phyloP scores from a whole-genome alignment of 1,284 basidiomycete genomes.

The Puccinia coronata region DNA sequence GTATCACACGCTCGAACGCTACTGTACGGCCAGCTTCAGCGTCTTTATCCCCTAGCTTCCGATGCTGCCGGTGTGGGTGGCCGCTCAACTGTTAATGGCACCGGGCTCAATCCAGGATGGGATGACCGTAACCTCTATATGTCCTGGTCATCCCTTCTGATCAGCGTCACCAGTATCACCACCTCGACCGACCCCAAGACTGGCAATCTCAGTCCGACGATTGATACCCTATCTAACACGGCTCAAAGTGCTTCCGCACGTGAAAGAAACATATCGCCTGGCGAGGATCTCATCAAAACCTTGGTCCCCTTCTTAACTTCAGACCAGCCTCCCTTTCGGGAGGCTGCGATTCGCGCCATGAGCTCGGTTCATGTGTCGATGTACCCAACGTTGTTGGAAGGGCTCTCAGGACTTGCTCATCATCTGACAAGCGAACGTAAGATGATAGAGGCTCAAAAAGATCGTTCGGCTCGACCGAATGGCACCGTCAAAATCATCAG shows the following conservation, averaged over 20 bases:
- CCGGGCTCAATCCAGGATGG: slow-evolving; percentile 43
- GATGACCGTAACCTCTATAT: slow-evolving; percentile 46
- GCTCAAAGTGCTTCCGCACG: slow-evolving; percentile 22
- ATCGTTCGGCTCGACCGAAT: slow-evolving; percentile 39
- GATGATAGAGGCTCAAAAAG: slow-evolving; percentile 50
- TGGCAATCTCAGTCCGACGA: slow-evolving; percentile 35
- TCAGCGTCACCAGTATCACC: slow-evolving; percentile 49
- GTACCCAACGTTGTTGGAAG: slow-evolving; percentile 43
- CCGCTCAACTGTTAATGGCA: slow-evolving; percentile 31
- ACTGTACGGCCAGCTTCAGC: slow-evolving; percentile 48
- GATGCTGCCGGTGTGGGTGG: slow-evolving; percentile 46
- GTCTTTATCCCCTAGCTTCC: slow-evolving; percentile 48
- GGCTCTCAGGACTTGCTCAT: slow-evolving; percentile 48
- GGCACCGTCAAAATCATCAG: slow-evolving; percentile 39
- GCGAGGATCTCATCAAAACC: slow-evolving; percentile 47
- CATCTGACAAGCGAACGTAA: slow-evolving; percentile 49
- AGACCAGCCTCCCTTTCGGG: slow-evolving; percentile 40
- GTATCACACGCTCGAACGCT: slow-evolving; percentile 44
- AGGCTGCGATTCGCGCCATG: slow-evolving; percentile 42
- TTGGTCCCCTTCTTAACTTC: slow-evolving; percentile 49
- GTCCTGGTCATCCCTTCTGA: slow-evolving; percentile 46
- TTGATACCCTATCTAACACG: slow-evolving; percentile 39
- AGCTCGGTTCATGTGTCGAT: slow-evolving; percentile 49
- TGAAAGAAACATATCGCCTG: slow-evolving; percentile 44
- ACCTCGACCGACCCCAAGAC: slow-evolving; percentile 40